Evolutionary conservation across 2,329 filamentous ascomycete genomes (phyloP), one percentile per base, ranked within the genome.

Genomic region (Fusarium anguioides): DNA sequence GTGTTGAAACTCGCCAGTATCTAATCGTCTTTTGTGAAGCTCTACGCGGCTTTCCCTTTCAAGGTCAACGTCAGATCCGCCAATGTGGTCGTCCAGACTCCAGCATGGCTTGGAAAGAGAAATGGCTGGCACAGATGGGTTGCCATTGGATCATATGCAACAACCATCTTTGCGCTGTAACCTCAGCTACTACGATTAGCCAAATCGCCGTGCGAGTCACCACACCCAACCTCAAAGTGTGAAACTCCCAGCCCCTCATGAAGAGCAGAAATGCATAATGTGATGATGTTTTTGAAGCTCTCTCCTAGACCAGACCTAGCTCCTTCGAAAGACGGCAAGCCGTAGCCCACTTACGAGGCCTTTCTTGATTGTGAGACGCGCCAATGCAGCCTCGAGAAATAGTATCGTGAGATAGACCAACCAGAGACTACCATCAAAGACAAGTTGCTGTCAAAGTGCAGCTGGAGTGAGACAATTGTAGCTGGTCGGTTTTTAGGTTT

Each of bases 221-320:
- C 44, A 68, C 50, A 65, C 65, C 61, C 60, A 68, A 57, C 39
- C 17, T 47, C 15, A 15, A 27, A 51, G 37, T n/a, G 55, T 68
- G 60, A 68, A 68, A 68, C 64, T 49, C 60, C n/a, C 54, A 50
- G 36, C 45, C 49, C 52, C 52, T 48, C 60, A n/a, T 24, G 35
- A 14, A 10, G 18, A 26, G 39, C n/a, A 45, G 23, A n/a, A 36
- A 54, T n/a, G n/a, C n/a, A n/a, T 29, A 40, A 12, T 26, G 20
- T 35, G 39, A 24, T 41, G 33, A 31, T n/a, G n/a, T n/a, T 46
- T 46, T 56, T 48, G n/a, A 17, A 62, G 20, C 35, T 62, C 29
- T 37, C 31, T 4, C n/a, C 31, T n/a, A n/a, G n/a, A n/a, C n/a
- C n/a, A n/a, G n/a, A n/a, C n/a, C n/a, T n/a, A n/a, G 31, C 15